Evolutionary conservation across 2,329 filamentous ascomycete genomes (phyloP).

Genomic region (Botrytis hyacinthi): DNA sequence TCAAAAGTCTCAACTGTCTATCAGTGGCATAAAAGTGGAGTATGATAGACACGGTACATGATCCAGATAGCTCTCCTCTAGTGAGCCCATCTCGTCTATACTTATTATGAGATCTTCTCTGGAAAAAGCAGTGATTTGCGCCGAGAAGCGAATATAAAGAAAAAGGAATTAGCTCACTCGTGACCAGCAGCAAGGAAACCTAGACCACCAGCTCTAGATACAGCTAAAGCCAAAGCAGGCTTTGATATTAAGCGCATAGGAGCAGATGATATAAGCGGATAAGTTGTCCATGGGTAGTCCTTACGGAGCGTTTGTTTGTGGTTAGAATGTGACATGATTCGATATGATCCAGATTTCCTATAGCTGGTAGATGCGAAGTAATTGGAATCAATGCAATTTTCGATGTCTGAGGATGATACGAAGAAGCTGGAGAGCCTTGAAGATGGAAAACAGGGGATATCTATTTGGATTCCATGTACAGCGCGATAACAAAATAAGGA

Average conservation of each 20-base stretch:
- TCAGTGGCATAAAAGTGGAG: not conserved
- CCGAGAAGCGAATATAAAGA: not conserved
- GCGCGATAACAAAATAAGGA: not conserved
- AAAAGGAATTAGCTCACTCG: conserved; percentile 27
- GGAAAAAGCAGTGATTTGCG: conserved; percentile 1
- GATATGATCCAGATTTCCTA: not conserved
- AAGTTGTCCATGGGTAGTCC: conserved; percentile 23
- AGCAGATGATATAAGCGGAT: conserved; percentile 53
- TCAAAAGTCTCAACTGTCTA: not conserved
- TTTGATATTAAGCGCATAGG: conserved; percentile 67
- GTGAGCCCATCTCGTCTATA: not conserved
- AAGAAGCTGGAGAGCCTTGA: conserved; percentile 2
- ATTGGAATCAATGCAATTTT: not conserved
- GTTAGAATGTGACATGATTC: conserved; percentile 12
- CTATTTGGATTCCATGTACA: not conserved
- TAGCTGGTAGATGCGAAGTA: not conserved
- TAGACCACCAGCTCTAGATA: conserved; percentile 54
- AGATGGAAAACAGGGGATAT: conserved; percentile 3
- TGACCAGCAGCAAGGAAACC: conserved; percentile 47
- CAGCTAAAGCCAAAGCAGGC: conserved; percentile 55
- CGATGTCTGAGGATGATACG: not conserved
- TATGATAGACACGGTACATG: not conserved
- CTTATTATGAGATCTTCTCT: not conserved
- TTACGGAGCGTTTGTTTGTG: conserved; percentile 19
- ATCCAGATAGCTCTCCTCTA: not conserved